Conservation (phyloP, 352 stramenopile species). For the Albugo laibachii region DNA sequence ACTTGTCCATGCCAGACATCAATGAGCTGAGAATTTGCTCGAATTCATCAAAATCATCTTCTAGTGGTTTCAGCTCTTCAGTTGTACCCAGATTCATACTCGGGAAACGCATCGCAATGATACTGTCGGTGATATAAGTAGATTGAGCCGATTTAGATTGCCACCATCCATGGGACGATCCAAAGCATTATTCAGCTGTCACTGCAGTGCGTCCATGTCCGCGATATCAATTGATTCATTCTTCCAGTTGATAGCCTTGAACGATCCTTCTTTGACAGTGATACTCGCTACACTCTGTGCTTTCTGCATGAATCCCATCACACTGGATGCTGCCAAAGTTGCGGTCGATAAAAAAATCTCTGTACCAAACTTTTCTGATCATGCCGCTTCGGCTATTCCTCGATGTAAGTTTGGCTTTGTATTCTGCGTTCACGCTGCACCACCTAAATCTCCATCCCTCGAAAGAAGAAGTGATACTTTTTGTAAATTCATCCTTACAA, state of each 20-base stretch:
- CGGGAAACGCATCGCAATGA: conserved; percentile 85
- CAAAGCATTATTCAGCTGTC: conserved; percentile 52
- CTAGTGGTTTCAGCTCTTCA: no score
- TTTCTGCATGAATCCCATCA: conserved; percentile 75
- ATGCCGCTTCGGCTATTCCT: no score
- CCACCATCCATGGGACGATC: conserved; percentile 59
- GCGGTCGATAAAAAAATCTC: conserved; percentile 36
- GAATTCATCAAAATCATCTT: no score
- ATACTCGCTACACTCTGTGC: conserved; percentile 49
- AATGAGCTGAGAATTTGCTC: no score
- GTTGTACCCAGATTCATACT: conserved; percentile 65
- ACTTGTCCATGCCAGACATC: no score
- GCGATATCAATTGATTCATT: conserved; percentile 51
- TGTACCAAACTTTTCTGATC: no score
- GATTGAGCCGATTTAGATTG: conserved; percentile 77
- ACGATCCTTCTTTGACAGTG: conserved; percentile 47
- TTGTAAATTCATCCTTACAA: no score
- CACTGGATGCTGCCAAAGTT: conserved; percentile 37
- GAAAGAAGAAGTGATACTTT: no score
- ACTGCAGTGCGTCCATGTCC: conserved; percentile 75
- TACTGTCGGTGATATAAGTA: conserved; percentile 79
- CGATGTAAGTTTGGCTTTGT: no score
- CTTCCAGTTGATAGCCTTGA: conserved; percentile 51
- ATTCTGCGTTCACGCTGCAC: no score
- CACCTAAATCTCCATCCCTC: no score